A percentile compares a stretch with the other conserved stretches of the same genome.
Evolutionary conservation across 768 basidiomycete genomes (phyloP).

Genomic region (Coprinopsis strossmayeri): DNA sequence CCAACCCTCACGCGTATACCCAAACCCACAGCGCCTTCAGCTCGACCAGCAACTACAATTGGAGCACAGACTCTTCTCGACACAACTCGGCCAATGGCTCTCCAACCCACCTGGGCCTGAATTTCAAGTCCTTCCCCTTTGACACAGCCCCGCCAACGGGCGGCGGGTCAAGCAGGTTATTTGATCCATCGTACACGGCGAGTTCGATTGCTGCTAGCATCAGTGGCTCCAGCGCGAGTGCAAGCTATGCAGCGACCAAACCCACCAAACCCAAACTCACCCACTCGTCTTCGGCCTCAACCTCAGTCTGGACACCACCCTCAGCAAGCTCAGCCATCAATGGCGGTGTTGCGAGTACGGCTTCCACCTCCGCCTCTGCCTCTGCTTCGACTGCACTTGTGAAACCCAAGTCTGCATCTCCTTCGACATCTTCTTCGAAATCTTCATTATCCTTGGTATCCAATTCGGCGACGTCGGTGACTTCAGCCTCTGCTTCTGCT

Average conservation of each 20-base stretch:
- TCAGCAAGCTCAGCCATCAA: too few relatives aligned
- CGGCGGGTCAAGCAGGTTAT: slow-evolving; percentile 8
- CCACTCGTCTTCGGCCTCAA: neutral
- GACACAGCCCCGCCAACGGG: neutral
- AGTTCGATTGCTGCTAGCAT: too few relatives aligned
- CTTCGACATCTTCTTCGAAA: neutral
- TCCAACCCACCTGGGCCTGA: slow-evolving; percentile 8
- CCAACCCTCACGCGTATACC: slow-evolving; percentile 1
- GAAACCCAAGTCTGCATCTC: slow-evolving; percentile 3
- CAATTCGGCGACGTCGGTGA: neutral
- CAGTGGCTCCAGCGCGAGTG: too few relatives aligned
- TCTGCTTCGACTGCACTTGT: slow-evolving; percentile 1
- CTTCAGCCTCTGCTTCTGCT: neutral
- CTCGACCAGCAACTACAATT: slow-evolving; percentile 9
- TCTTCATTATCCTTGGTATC: neutral
- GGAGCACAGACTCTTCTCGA: slow-evolving; percentile 15
- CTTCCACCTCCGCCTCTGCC: neutral
- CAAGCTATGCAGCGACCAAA: slow-evolving; percentile 3
- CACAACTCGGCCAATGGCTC: slow-evolving; percentile 16
- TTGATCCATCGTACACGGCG: too few relatives aligned
- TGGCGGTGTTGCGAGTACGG: too few relatives aligned
- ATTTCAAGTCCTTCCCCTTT: slow-evolving; percentile 10
- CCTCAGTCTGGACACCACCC: neutral
- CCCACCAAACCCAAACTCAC: neutral
- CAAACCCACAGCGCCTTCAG: too few relatives aligned